Conservation (phyloP, 2,329 filamentous ascomycete species). For the Trichoderma harzianum region DNA sequence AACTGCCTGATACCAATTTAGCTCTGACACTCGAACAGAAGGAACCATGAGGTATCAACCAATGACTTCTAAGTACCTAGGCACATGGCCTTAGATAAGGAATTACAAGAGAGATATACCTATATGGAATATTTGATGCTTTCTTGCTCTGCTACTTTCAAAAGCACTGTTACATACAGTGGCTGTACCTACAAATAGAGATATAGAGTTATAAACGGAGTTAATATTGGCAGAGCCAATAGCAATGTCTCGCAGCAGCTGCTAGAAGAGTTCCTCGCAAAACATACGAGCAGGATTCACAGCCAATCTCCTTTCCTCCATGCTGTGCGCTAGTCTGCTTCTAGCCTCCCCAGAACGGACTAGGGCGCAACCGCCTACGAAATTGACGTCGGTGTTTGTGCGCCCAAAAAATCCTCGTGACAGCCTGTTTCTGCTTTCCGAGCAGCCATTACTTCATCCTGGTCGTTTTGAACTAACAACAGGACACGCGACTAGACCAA, state of each 20-base stretch:
- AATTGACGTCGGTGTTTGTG: slow-evolving; percentile 12
- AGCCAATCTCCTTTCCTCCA: not conserved
- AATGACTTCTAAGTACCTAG: not conserved
- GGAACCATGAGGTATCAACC: not conserved
- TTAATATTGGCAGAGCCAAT: not conserved
- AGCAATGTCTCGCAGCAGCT: not conserved
- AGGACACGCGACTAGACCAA: slow-evolving; percentile 2
- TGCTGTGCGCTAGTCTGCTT: not conserved
- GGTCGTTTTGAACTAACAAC: not conserved
- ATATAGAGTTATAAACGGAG: not conserved
- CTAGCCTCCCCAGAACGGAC: not conserved
- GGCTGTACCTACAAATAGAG: not conserved
- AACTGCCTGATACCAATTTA: not conserved
- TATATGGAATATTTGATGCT: not conserved
- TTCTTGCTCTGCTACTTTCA: not conserved
- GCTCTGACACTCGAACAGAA: not conserved
- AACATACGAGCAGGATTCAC: not conserved
- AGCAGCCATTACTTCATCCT: not conserved
- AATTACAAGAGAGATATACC: too few species aligned
- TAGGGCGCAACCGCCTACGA: not conserved
- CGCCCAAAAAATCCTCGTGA: slow-evolving; percentile 13
- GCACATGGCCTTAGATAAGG: too few species aligned
- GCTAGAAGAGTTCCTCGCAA: not conserved
- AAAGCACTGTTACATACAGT: not conserved
- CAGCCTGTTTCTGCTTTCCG: not conserved